A percentile compares a stretch with the other conserved stretches of the same genome.
These are phyloP conservation scores for Mytilinidion resinicola DNA, from an alignment of 495 filamentous ascomycete species.

Conservation along the genomic window DNA sequence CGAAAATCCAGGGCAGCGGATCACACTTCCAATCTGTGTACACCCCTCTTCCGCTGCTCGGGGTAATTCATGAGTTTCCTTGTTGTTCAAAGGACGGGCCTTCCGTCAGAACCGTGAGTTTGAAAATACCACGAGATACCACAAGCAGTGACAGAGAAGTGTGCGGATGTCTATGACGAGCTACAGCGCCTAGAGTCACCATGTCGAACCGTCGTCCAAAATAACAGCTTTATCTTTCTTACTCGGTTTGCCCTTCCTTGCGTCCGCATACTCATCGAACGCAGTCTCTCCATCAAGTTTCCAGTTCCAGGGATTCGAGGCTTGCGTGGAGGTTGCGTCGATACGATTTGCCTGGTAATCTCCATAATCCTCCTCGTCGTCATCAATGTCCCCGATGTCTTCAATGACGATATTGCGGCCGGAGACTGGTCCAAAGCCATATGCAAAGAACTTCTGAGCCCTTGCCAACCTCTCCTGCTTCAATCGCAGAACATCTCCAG, in stretches of 20 bases:
- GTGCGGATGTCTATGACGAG: neutral
- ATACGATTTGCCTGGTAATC: constrained; percentile 37
- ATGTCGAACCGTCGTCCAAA: neutral
- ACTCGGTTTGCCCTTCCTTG: constrained; percentile 2
- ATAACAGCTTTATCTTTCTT: neutral
- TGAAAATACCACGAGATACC: neutral
- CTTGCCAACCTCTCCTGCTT: constrained; percentile 32
- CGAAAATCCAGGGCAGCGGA: too few species aligned
- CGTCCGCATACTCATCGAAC: constrained; percentile 9
- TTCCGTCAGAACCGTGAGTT: too few species aligned
- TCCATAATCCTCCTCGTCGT: constrained; percentile 42
- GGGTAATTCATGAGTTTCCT: too few species aligned
- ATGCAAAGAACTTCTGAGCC: constrained; percentile 41
- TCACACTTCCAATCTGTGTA: too few species aligned
- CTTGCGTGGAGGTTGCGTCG: constrained; percentile 9
- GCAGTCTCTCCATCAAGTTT: constrained; percentile 11
- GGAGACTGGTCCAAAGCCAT: constrained; percentile 39
- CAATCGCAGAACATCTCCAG: constrained; percentile 29
- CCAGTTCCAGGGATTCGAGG: constrained; percentile 3
- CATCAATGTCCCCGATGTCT: constrained; percentile 37
- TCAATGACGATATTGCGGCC: constrained; percentile 37
- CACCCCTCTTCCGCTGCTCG: too few species aligned
- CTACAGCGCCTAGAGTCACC: neutral
- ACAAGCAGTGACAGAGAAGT: neutral
- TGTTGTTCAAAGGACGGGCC: too few species aligned